phyloP scores from a whole-genome alignment of 2,329 filamentous ascomycete genomes.

The Emergomyces africanus region DNA sequence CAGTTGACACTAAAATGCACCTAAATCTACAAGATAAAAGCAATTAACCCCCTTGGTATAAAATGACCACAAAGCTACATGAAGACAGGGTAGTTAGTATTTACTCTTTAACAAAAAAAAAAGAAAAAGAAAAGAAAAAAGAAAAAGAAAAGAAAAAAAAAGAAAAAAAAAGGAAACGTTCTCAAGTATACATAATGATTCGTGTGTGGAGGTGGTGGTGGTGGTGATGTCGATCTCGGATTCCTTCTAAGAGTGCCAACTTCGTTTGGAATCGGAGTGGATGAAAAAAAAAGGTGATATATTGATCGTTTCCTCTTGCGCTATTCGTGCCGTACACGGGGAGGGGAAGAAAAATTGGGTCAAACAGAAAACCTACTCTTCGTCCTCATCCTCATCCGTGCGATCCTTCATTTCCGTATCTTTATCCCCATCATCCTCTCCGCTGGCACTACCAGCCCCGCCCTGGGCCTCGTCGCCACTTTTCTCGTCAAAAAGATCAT shows the following conservation, averaged over 20 bases:
- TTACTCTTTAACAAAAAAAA: too few relatives aligned
- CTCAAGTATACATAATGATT: neutral
- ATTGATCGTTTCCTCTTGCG: neutral
- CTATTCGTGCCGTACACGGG: neutral
- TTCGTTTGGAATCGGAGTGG: neutral
- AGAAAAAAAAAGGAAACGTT: neutral
- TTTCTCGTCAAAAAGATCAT: slow-evolving; percentile 26
- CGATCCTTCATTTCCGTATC: slow-evolving; percentile 26
- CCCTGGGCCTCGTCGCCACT: slow-evolving; percentile 15
- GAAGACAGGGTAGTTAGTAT: too few relatives aligned
- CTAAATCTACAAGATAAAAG: too few relatives aligned
- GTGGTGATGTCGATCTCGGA: neutral
- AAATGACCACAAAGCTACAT: too few relatives aligned
- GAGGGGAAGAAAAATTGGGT: neutral
- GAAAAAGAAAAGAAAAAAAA: neutral
- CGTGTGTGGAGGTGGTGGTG: neutral
- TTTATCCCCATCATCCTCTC: slow-evolving; percentile 10
- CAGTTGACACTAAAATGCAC: too few relatives aligned
- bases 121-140: neutral
- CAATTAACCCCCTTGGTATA: too few relatives aligned
- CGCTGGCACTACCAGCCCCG: neutral
- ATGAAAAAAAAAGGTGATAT: neutral
- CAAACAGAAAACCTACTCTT: neutral
- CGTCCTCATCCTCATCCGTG: slow-evolving; percentile 12
- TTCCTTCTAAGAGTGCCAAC: neutral